Evolutionary conservation across 495 filamentous ascomycete genomes (phyloP), one percentile per base, ranked within the genome.

Genomic region (Tuber indicum): DNA sequence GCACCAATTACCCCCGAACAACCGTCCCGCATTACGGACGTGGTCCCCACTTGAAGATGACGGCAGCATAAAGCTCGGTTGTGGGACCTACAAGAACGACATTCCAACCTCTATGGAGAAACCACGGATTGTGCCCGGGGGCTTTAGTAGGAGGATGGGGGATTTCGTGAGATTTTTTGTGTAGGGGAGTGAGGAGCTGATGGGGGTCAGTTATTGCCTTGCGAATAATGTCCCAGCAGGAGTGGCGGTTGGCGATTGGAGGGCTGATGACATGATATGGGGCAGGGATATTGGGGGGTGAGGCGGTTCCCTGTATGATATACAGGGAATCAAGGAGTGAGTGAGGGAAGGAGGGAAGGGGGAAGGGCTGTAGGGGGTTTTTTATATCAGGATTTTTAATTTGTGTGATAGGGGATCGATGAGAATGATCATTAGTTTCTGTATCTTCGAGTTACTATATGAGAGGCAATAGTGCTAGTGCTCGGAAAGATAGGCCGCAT

Each of bases 101-200:
- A n/a, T 52, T 52, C n/a, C 49, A 52, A 21, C 49, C 49, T 21
- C 49, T n/a, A 52, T 52, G 21, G 5, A 23, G 49, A 52, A 52
- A 52, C 49, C n/a, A 21, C 6, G 49, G 49, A 52, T 21, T 21
- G 21, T 52, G 49, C 49, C 21, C 10, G 78, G 75, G 19, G 73
- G 75, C 49, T 83, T 78, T 76, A 83, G 78, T 69, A 71, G 76
- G 32, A 52, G 76, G 43, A 83, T 81, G 4, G 76, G 76, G 76
- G 78, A 81, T 74, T 83, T 81, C 26, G 73, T 78, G 32, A 81
- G 79, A 66, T 83, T 83, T 75, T 36, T 81, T 46, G 81, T 83
- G 16, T 79, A 75, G 75, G 66, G 76, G 39, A 75, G 76, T 17
- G 71, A 10, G 32, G 72, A 73, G n/a, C 72, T 81, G 45, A 58